These are phyloP conservation scores for Trichosporon ovoides DNA, from an alignment of 1,284 basidiomycete genomes.

Conservation along the genomic window DNA sequence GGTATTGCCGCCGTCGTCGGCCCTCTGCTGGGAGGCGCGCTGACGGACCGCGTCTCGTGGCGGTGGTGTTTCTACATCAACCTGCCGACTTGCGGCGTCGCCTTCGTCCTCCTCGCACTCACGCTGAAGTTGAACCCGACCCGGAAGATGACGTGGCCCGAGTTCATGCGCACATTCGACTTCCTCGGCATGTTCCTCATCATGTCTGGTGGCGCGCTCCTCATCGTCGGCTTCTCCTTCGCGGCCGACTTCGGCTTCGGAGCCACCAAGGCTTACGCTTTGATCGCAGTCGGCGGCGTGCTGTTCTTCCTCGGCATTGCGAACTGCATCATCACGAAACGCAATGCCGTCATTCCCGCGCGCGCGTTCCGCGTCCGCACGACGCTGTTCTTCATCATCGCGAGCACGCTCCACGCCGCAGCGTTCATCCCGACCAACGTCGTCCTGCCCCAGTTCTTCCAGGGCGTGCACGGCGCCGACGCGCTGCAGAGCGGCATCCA, in stretches of 20 bases:
- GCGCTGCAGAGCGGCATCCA: constrained; percentile 26
- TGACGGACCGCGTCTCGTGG: constrained; percentile 34
- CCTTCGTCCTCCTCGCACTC: constrained; percentile 65
- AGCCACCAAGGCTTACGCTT: constrained; percentile 60
- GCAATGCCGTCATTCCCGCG: constrained; percentile 64
- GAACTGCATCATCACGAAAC: constrained; percentile 65
- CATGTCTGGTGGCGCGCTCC: constrained; percentile 63
- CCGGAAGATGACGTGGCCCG: constrained; percentile 8
- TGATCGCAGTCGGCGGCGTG: constrained; percentile 63
- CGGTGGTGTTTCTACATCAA: constrained; percentile 35
- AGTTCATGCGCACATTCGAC: constrained; percentile 41
- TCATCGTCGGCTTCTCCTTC: constrained; percentile 68
- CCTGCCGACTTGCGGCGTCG: constrained; percentile 52
- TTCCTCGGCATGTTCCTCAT: constrained; percentile 54
- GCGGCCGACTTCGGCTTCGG: constrained; percentile 46
- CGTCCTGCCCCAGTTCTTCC: constrained; percentile 43
- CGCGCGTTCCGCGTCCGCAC: constrained; percentile 40
- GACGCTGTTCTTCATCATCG: constrained; percentile 39
- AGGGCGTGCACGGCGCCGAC: constrained; percentile 33
- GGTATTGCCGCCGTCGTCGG: constrained; percentile 49
- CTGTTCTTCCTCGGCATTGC: constrained; percentile 57
- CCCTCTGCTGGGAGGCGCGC: constrained; percentile 46
- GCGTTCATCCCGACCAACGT: constrained; percentile 36
- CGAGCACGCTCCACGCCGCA: constrained; percentile 29
- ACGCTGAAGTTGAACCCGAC: constrained; percentile 70